Evolutionary conservation across 306 rosid species (phyloP), one percentile per base, ranked within the genome.

Genomic region (Ochetophila trinervis): DNA sequence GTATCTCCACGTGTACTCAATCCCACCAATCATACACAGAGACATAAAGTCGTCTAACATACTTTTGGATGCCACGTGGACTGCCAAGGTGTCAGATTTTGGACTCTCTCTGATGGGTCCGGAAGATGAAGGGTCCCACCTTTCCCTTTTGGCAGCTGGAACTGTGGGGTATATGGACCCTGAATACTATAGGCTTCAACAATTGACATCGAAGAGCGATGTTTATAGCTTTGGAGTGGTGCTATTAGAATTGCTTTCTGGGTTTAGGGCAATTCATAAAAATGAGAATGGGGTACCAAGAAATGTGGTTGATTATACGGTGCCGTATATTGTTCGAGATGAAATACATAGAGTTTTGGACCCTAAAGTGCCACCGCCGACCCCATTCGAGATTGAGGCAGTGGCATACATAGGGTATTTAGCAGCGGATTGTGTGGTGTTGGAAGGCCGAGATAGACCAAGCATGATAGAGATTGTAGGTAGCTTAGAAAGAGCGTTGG

Each of bases 131-230:
- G 68, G 67, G 3, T 77, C 95, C 0, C 88, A 82, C 23, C 81
- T 85, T 27, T 85, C 92, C 0, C 73, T 85, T 8, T 73, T 70
- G 0, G 97, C 87, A 0, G 97, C 95, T 1, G 95, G 97, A 1
- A 87, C 97, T 0, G 83, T 90, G 3, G 97, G 97, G 0, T 90
- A 90, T 79, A 93, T 93, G 74, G 98, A 93, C 20, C 98, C 98
- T 0, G 98, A 89, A 58, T 93, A 93, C 66, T 93, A 87, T 1
- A 72, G 94, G 23, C 91, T 89, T 53, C 97, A 86, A 4, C 83
- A 74, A 15, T 27, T 93, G 18, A 93, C 97, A 0, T 57, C 88
- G 0, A 93, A 93, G 70, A 93, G 91, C 14, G 97, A 93, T 14
- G 98, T 93, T 18, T 93, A 89, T 45, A 93, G 98, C 40, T 93